Conservation (phyloP, 805 yeast genomes). For the Myxozyma vanderwaltii region DNA sequence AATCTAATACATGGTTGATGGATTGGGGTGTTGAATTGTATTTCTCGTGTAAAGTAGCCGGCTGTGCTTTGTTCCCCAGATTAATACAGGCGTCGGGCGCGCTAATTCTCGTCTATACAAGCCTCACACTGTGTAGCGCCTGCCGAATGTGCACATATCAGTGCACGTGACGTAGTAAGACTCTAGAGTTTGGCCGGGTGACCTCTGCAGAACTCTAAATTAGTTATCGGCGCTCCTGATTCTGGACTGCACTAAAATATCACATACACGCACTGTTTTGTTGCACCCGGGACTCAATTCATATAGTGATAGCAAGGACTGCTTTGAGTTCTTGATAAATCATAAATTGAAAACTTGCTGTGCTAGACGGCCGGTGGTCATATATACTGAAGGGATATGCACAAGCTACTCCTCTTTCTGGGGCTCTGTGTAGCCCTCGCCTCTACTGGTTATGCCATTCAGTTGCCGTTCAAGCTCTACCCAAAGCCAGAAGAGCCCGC, state of each 20-base stretch:
- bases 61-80: no score
- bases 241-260: neutral
- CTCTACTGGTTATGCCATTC: slow-evolving; percentile 14
- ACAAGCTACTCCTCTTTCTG: neutral
- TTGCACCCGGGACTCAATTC: neutral
- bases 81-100: no score
- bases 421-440: neutral
- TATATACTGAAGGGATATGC: neutral
- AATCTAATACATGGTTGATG: no score
- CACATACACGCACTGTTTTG: neutral
- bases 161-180: no score
- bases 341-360: neutral
- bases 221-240: neutral
- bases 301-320: neutral
- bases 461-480: slow-evolving; percentile 19
- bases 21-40: no score
- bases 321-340: neutral
- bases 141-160: no score
- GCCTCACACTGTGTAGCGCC: no score
- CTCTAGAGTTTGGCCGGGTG: neutral
- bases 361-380: neutral
- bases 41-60: no score
- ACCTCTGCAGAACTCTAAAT: neutral
- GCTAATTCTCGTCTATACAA: no score
- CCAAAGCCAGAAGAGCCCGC: neutral